A percentile compares a stretch with the other conserved stretches of the same genome.
phyloP scores from a whole-genome alignment of 179 eudicot species.

The Beta lomatogona region DNA sequence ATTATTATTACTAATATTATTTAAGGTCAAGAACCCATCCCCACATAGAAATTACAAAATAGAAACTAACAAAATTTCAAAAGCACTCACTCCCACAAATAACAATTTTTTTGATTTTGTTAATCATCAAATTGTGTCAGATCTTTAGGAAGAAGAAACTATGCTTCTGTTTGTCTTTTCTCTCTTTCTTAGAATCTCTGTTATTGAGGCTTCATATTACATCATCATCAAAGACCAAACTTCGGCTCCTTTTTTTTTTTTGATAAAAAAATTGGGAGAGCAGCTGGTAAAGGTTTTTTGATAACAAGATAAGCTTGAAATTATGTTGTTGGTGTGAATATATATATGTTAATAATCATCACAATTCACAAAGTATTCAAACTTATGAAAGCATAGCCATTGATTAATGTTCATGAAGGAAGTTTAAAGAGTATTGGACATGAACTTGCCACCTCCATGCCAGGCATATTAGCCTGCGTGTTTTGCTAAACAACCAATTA shows the following conservation, averaged over 20 bases:
- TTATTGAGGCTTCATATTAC: constrained; percentile 37
- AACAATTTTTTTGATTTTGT: neutral
- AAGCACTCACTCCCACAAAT: constrained; percentile 44
- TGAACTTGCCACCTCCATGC: no score
- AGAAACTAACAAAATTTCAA: constrained; percentile 59
- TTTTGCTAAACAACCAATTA: no score
- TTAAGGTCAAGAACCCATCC: constrained; percentile 48
- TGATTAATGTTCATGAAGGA: no score
- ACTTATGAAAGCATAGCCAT: neutral
- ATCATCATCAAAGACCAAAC: constrained; percentile 53
- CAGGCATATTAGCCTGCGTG: no score
- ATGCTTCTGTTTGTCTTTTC: constrained; percentile 69
- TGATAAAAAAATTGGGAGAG: neutral
- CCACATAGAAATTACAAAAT: constrained; percentile 55
- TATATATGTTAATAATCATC: neutral
- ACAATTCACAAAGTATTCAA: no score
- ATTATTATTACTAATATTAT: neutral
- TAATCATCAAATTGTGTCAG: constrained; percentile 36
- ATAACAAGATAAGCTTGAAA: constrained; percentile 49
- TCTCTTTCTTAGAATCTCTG: constrained; percentile 50
- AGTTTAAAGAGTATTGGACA: no score
- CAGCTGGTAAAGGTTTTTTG: constrained; percentile 28
- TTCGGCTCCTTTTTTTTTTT: constrained; percentile 18
- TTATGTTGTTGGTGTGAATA: neutral
- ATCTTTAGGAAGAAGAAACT: constrained; percentile 52